Conservation (phyloP, 306 rosid species). For the Vigna trinervia region DNA sequence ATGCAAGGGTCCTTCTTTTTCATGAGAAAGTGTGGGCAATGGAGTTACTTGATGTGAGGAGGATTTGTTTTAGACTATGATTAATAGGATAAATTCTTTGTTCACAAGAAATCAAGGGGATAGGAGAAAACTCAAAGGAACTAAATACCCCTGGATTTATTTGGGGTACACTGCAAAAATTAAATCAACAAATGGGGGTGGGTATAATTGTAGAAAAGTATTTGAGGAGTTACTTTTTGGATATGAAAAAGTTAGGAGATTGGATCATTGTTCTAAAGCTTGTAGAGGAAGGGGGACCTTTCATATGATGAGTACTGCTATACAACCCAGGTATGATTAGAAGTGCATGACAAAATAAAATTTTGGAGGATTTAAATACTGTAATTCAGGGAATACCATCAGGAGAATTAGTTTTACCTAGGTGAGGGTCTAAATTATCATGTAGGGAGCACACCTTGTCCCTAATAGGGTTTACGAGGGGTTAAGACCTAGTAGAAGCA, state of each 20-base stretch:
- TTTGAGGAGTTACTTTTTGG: background rate
- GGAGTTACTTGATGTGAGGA: too few species aligned
- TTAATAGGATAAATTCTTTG: background rate
- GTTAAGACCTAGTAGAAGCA: background rate
- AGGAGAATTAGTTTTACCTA: background rate
- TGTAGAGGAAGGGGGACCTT: slow-evolving; percentile 7
- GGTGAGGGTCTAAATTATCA: background rate
- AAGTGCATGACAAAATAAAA: background rate
- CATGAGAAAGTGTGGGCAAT: too few species aligned
- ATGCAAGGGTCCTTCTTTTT: too few species aligned
- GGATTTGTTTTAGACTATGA: background rate
- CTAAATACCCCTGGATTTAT: background rate
- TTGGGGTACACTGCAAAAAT: background rate
- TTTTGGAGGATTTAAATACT: background rate
- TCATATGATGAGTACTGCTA: background rate
- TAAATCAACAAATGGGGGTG: background rate
- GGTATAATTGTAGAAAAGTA: background rate
- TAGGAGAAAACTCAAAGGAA: background rate
- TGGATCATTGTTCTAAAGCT: background rate
- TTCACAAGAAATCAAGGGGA: background rate
- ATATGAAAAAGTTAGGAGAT: background rate
- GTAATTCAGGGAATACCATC: background rate
- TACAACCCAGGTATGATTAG: background rate
- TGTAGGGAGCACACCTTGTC: background rate
- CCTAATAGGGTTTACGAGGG: background rate